These are phyloP conservation scores for Citrus sp. DNA, from an alignment of 345 rosid genomes.

Conservation along the genomic window DNA sequence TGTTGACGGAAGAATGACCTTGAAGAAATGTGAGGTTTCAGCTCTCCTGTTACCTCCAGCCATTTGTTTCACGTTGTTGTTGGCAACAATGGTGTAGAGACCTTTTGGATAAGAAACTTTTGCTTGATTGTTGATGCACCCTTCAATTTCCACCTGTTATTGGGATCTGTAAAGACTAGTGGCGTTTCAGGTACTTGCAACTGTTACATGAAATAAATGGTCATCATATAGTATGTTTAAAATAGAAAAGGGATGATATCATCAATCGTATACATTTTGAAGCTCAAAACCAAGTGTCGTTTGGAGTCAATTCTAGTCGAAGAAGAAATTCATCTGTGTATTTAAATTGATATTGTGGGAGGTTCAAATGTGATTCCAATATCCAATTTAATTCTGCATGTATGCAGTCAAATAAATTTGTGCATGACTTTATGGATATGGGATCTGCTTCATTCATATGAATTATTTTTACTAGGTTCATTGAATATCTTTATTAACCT, in stretches of 20 bases:
- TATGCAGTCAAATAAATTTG: background rate
- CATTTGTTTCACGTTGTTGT: background rate
- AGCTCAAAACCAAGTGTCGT: background rate
- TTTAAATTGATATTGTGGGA: background rate
- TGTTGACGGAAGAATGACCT: background rate
- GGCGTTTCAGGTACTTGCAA: background rate
- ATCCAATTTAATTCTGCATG: background rate
- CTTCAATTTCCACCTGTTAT: background rate
- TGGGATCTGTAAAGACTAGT: background rate
- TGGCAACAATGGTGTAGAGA: background rate
- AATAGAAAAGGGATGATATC: background rate
- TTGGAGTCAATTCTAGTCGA: background rate
- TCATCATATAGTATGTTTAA: background rate
- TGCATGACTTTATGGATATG: background rate
- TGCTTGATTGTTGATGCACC: background rate
- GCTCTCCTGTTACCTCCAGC: background rate
- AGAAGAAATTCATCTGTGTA: no score
- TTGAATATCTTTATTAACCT: background rate
- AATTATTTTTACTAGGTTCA: background rate
- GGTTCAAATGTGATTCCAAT: background rate
- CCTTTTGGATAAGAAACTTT: background rate
- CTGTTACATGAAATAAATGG: background rate
- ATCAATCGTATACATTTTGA: background rate
- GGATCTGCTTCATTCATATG: background rate
- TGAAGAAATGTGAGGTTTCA: constrained; percentile 1